Conservation (phyloP, 768 basidiomycete species). For the Termitomyces sp. region DNA sequence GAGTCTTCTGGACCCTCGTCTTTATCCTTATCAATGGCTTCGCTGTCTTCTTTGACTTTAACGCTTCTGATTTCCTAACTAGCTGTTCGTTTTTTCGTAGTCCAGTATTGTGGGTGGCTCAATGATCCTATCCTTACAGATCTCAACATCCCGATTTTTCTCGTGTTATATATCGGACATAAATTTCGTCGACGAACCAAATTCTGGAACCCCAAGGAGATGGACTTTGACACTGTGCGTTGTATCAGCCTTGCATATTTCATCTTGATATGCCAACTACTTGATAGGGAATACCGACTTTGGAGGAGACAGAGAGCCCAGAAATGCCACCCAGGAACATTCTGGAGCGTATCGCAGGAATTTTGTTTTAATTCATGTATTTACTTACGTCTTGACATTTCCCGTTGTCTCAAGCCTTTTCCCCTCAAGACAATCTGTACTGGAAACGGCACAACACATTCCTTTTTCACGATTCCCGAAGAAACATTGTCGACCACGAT, state of each 20-base stretch:
- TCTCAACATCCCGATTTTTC: conserved; percentile 44
- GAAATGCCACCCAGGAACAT: conserved; percentile 46
- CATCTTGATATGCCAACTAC: not conserved
- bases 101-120: not conserved
- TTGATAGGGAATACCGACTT: conserved; percentile 54
- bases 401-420: too few relatives aligned
- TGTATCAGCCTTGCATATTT: not conserved
- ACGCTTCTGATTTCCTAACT: conserved; percentile 25
- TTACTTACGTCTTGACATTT: not conserved
- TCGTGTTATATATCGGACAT: conserved; percentile 36
- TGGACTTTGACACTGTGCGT: conserved; percentile 68
- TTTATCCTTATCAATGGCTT: conserved; percentile 49
- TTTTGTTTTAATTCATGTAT: conserved; percentile 41
- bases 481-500: too few relatives aligned
- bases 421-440: not conserved
- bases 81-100: conserved; percentile 7
- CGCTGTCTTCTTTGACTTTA: conserved; percentile 63
- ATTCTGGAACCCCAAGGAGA: conserved; percentile 54
- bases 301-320: conserved; percentile 64
- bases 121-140: conserved; percentile 19
- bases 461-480: too few relatives aligned
- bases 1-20: conserved; percentile 51
- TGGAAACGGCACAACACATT: too few relatives aligned
- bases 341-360: conserved; percentile 40
- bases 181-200: conserved; percentile 35